A percentile compares a stretch with the other conserved stretches of the same genome.
phyloP scores from a whole-genome alignment of 371 early-diverging fungal species.

The Catenaria anguillulae region DNA sequence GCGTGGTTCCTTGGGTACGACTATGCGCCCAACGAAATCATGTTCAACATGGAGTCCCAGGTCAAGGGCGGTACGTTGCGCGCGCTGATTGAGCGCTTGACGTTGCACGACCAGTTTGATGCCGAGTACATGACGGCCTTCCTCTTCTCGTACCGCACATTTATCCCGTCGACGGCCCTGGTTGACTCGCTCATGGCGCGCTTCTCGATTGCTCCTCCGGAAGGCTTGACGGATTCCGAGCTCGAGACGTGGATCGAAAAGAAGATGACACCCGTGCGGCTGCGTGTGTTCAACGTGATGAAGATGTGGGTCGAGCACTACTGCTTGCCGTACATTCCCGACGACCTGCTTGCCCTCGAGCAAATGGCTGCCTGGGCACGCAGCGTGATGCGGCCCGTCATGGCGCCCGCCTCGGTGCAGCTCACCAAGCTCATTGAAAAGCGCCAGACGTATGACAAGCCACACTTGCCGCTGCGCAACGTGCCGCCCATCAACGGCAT shows the following conservation, averaged over 20 bases:
- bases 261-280: conserved; percentile 67
- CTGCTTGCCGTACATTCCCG: conserved; percentile 24
- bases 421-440: conserved; percentile 11
- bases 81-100: conserved; percentile 71
- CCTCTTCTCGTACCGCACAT: conserved; percentile 78
- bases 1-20: conserved; percentile 62
- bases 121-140: conserved; percentile 66
- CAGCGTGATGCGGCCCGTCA: conserved; percentile 39
- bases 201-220: conserved; percentile 56
- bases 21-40: conserved; percentile 48
- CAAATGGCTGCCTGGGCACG: conserved; percentile 60
- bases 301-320: conserved; percentile 81
- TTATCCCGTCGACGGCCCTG: conserved; percentile 56
- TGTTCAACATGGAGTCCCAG: conserved; percentile 61
- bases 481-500: neutral
- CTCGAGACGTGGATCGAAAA: conserved; percentile 63
- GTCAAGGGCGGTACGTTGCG: conserved; percentile 77
- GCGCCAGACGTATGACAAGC: conserved; percentile 1
- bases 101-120: conserved; percentile 70
- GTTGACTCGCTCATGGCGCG: conserved; percentile 52
- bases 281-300: conserved; percentile 80
- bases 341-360: conserved; percentile 40
- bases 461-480: conserved; percentile 6
- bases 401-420: conserved; percentile 6
- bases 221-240: conserved; percentile 46